Evolutionary conservation across 2,329 filamentous ascomycete genomes (phyloP), one percentile per base, ranked within the genome.

Genomic region (Annulohypoxylon truncatum): DNA sequence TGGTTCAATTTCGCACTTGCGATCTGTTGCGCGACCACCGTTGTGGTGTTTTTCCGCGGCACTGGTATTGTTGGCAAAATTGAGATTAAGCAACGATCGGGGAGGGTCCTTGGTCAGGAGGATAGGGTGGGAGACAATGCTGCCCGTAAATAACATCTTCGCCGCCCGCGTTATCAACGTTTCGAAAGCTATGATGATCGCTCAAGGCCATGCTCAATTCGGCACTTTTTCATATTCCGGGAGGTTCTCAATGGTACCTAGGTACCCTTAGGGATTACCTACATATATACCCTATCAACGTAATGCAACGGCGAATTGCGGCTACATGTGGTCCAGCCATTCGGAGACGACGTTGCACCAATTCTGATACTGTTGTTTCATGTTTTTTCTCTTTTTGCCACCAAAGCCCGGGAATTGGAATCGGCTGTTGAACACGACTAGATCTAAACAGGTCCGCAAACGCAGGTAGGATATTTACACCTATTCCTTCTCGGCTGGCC

Each of bases 1-100:
- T 88, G 84, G 83, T 81, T 85, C 71, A 85, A 85, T 70, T 84
- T 85, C 69, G 83, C 76, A 1, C 77, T 87, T 9, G 82, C 81
- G 0, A 48, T 84, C 2, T 68, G 76, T 15, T 82, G 83, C 0
- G 71, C 86, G 22, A 46, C 72, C 1, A 75, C 87, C 6, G 83
- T 87, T 0, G 69, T 80, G 7, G 70, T 83, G 2, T 81, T 82
- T 0, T 87, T 88, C 65, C 79, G 84, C 8, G 82, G 83, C 6
- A 82, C 84, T 31, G 85, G 85, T 3, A 82, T 87, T 48, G 80
- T 87, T 4, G 85, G 86, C 9, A 82, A 80, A 74, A 73, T 76
- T 7, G 72, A 73, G 47, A 70, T 61, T 69, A 76, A 31, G 65
- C 61, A 0, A 59, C 69, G 56, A 66, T 57, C 50, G 35, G 68